Evolutionary conservation across 179 eudicot genomes (phyloP).

Genomic region (Sideroxylon spinosum): DNA sequence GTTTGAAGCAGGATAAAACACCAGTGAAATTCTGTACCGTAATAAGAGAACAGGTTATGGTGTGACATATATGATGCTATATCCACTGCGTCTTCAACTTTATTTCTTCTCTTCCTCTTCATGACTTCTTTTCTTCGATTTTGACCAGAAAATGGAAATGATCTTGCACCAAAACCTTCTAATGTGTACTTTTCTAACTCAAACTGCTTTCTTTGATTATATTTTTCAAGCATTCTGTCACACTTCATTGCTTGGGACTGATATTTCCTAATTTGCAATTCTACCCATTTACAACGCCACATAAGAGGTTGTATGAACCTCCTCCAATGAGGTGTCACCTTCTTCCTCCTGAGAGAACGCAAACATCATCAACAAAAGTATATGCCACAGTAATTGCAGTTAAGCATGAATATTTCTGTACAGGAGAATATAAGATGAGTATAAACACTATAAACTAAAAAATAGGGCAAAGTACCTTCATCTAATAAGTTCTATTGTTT

Average conservation of each 20-base stretch:
- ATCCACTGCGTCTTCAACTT: slow-evolving; percentile 58
- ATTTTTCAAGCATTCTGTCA: slow-evolving; percentile 47
- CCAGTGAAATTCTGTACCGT: slow-evolving; percentile 38
- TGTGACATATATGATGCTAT: slow-evolving; percentile 47
- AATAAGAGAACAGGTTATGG: slow-evolving; percentile 70
- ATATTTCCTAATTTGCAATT: slow-evolving; percentile 59
- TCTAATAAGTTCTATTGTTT: too few species aligned
- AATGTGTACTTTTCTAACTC: slow-evolving; percentile 29
- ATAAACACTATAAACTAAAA: not conserved
- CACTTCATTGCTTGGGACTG: slow-evolving; percentile 46
- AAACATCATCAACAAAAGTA: not conserved
- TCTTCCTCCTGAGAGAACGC: slow-evolving; percentile 52
- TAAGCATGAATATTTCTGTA: not conserved
- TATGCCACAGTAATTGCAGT: not conserved
- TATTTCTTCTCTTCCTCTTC: slow-evolving; percentile 70
- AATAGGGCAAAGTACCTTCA: too few species aligned
- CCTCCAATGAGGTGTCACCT: slow-evolving; percentile 65
- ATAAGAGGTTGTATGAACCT: slow-evolving; percentile 50
- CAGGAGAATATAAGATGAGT: not conserved
- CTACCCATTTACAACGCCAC: slow-evolving; percentile 91
- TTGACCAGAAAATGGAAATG: slow-evolving; percentile 37
- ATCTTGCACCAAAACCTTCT: slow-evolving; percentile 45
- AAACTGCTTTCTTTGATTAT: slow-evolving; percentile 34
- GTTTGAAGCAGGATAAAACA: not conserved
- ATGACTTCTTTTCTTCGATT: slow-evolving; percentile 33